A percentile compares a stretch with the other conserved stretches of the same genome.
phyloP scores from a whole-genome alignment of 1,284 basidiomycete genomes.

The Trichosporon sp. region DNA sequence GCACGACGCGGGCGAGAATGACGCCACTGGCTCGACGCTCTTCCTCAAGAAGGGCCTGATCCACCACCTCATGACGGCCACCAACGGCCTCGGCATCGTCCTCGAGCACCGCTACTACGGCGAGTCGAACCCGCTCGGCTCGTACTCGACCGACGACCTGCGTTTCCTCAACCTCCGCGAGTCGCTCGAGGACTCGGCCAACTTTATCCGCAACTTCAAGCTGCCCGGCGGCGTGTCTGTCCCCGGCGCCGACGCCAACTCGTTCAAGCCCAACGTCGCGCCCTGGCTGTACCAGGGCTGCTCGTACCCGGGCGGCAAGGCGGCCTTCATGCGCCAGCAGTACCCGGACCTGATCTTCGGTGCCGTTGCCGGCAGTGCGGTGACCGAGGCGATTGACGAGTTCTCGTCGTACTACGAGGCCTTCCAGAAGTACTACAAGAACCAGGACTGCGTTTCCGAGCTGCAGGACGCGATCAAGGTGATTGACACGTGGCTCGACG shows the following conservation, averaged over 20 bases:
- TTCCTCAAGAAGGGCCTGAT: constrained; percentile 62
- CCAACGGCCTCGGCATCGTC: constrained; percentile 75
- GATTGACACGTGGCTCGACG: constrained; percentile 59
- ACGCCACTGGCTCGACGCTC: constrained; percentile 35
- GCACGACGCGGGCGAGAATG: constrained; percentile 76
- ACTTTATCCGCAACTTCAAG: constrained; percentile 74
- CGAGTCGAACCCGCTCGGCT: constrained; percentile 61
- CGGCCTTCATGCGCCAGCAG: constrained; percentile 78
- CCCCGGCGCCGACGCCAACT: constrained; percentile 49
- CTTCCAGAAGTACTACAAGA: constrained; percentile 69
- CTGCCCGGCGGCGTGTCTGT: constrained; percentile 57
- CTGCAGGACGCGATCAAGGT: constrained; percentile 61
- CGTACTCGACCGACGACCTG: constrained; percentile 69
- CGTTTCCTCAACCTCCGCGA: constrained; percentile 84
- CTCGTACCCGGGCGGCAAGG: constrained; percentile 79
- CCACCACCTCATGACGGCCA: constrained; percentile 74
- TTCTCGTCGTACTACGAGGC: constrained; percentile 69
- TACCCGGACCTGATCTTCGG: constrained; percentile 79
- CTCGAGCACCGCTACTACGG: constrained; percentile 76
- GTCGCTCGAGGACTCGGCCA: constrained; percentile 81
- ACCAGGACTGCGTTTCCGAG: constrained; percentile 63
- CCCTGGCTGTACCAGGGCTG: constrained; percentile 95
- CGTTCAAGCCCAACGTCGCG: constrained; percentile 52
- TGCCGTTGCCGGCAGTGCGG: constrained; percentile 80
- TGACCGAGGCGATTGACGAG: constrained; percentile 53